Evolutionary conservation across 345 rosid genomes (phyloP), one percentile per base, ranked within the genome.

Genomic region (Moricandia arvensis): DNA sequence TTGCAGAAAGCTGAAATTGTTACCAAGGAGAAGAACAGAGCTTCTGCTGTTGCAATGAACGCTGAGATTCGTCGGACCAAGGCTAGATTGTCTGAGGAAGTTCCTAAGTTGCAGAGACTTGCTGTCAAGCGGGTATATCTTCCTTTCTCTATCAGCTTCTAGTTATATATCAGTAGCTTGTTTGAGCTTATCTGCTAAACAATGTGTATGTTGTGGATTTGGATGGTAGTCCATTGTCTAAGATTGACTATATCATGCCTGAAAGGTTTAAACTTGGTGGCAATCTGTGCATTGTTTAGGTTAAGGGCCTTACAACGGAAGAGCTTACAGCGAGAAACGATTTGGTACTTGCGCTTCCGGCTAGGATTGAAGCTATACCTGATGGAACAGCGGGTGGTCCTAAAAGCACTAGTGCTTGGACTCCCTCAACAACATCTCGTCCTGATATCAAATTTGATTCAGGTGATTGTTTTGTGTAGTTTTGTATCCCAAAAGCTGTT

Each of bases 61-160:
- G 99, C 96, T 34, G 99, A 95, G 88, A 86, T 95, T 65, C 99
- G 99, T 60, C 77, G 99, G 53, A 89, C 92, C 10, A 95, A 95
- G 81, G 97, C 96, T 27, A 83, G 91, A 54, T 85, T 95, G 78
- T 85, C 83, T 0, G 99, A 90, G 84, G 99, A 92, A 75, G 90
- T 90, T 73, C 96, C 96, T 1, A 89, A 90, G 80, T 81, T 95
- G 85, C 98, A 90, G 86, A 89, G 90, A 81, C 82, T 92, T 88
- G 98, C 98, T 34, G 77, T 95, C 34, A 95, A 90, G 80, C 89
- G 86, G 98, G 98, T 91, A 29, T 3, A 45, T 66, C 63, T 9
- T 55, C 43, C 6, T 49, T 77, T 77, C 33, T 29, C 31, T 29
- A 21, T 71, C 41, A 57, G 66, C 66, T 54, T 69, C 75, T 27